phyloP scores from a whole-genome alignment of 2,329 filamentous ascomycete species.

The Herpotrichia juniperi region DNA sequence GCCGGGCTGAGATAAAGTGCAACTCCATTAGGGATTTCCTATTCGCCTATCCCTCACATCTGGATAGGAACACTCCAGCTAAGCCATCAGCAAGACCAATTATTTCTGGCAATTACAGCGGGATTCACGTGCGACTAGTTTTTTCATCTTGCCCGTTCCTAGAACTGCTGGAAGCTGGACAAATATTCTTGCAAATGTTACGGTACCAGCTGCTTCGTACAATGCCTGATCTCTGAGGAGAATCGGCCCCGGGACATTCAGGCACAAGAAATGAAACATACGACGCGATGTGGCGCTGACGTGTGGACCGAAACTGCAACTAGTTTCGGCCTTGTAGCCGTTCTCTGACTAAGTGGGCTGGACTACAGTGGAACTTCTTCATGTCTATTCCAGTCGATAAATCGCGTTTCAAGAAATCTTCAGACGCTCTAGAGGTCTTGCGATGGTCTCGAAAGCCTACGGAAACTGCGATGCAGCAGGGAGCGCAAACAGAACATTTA shows the following conservation, averaged over 20 bases:
- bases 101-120: no score
- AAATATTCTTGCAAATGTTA: no score
- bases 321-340: conserved; percentile 2
- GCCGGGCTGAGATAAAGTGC: no score
- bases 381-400: not conserved
- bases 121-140: no score
- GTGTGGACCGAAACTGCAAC: conserved; percentile 1
- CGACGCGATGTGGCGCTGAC: not conserved
- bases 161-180: no score
- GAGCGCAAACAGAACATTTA: not conserved
- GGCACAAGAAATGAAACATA: not conserved
- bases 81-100: no score
- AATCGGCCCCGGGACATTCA: not conserved
- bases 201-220: no score
- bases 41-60: no score
- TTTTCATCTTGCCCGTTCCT: no score
- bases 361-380: not conserved
- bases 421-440: not conserved
- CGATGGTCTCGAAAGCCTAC: not conserved
- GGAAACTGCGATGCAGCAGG: not conserved
- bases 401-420: not conserved
- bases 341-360: not conserved
- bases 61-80: no score
- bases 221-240: no score
- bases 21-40: no score